These are phyloP conservation scores for Lantana camara DNA, from an alignment of 257 asterid genomes.

Conservation along the genomic window DNA sequence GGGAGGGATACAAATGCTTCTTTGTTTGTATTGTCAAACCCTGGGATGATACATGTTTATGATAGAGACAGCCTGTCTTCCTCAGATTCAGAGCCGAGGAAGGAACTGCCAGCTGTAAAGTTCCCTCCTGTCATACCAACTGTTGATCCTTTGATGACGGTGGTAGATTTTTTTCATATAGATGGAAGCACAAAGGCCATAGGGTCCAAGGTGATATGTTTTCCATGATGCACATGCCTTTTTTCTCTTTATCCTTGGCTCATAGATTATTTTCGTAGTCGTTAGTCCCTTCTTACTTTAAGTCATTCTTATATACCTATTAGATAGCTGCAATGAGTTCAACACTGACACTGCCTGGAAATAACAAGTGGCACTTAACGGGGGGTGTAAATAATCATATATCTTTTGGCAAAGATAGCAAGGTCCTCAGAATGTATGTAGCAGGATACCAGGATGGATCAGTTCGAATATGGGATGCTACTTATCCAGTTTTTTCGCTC, in stretches of 20 bases:
- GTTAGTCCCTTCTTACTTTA: conserved; percentile 28
- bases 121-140: conserved; percentile 69
- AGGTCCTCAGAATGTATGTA: conserved; percentile 56
- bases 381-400: conserved; percentile 74
- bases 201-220: conserved; percentile 53
- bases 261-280: conserved; percentile 20
- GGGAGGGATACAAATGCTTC: conserved; percentile 45
- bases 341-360: conserved; percentile 44
- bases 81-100: conserved; percentile 41
- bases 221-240: conserved; percentile 5
- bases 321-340: conserved; percentile 50
- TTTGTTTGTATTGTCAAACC: conserved; percentile 68
- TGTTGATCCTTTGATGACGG: conserved; percentile 70
- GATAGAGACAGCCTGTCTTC: conserved; percentile 50
- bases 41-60: conserved; percentile 66
- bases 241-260: conserved; percentile 11
- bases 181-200: conserved; percentile 44
- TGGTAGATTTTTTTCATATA: conserved; percentile 52
- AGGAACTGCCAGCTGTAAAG: conserved; percentile 47
- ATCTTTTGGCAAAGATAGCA: conserved; percentile 48
- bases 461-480: conserved; percentile 87
- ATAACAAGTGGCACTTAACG: conserved; percentile 59
- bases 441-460: conserved; percentile 93
- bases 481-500: conserved; percentile 68
- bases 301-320: conserved; percentile 22